These are phyloP conservation scores for Talaromyces sp. DNA, from an alignment of 2,329 filamentous ascomycete genomes.

Conservation along the genomic window DNA sequence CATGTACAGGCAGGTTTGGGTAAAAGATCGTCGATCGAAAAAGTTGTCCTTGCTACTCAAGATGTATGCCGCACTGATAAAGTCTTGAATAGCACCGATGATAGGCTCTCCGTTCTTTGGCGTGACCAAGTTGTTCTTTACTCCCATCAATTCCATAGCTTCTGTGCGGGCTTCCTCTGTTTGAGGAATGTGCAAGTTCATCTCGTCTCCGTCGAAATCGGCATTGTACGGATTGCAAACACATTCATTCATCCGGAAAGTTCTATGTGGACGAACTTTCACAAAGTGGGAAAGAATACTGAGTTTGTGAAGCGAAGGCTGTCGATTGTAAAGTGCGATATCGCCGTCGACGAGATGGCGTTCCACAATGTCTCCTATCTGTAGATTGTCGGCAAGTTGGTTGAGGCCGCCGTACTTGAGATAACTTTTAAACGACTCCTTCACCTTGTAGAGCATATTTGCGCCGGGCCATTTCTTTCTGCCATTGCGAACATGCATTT, in stretches of 20 bases:
- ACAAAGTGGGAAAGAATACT: slow-evolving; percentile 96
- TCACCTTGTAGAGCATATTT: slow-evolving; percentile 71
- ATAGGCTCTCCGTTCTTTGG: slow-evolving; percentile 98
- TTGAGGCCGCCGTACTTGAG: slow-evolving; percentile 70
- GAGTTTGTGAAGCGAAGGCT: slow-evolving; percentile 95
- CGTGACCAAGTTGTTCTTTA: slow-evolving; percentile 92
- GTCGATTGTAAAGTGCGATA: slow-evolving; percentile 94
- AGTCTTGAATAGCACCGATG: slow-evolving; percentile 98
- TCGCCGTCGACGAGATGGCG: slow-evolving; percentile 93
- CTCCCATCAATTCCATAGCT: slow-evolving; percentile 93
- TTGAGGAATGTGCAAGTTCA: slow-evolving; percentile 97
- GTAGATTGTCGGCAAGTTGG: slow-evolving; percentile 66
- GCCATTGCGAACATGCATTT: slow-evolving; percentile 68
- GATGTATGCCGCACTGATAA: slow-evolving; percentile 91
- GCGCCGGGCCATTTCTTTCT: slow-evolving; percentile 79
- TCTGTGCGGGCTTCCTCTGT: slow-evolving; percentile 95
- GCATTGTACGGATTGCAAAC: slow-evolving; percentile 98
- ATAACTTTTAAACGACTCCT: slow-evolving; percentile 64
- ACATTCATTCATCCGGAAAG: slow-evolving; percentile 95
- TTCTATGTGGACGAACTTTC: slow-evolving; percentile 90
- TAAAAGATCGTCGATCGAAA: slow-evolving; percentile 81
- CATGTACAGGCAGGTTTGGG: slow-evolving; percentile 91
- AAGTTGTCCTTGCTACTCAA: slow-evolving; percentile 91
- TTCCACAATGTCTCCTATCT: slow-evolving; percentile 83
- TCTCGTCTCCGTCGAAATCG: slow-evolving; percentile 98